Evolutionary conservation across 306 rosid genomes (phyloP), one percentile per base, ranked within the genome.

Genomic region (Vachellia pachyceras): DNA sequence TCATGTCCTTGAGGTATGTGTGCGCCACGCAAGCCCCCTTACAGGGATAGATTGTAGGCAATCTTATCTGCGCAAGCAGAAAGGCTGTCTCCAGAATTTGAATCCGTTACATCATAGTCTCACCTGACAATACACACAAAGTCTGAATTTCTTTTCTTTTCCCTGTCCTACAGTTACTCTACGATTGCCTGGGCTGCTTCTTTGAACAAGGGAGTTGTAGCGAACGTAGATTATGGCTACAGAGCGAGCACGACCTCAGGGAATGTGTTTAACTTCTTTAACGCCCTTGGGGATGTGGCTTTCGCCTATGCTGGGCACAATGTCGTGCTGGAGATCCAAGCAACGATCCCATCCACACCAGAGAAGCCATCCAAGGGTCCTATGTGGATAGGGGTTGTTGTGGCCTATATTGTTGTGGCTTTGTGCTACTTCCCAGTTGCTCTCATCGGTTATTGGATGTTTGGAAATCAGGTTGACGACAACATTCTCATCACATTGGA

Each of bases 301-400:
- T 95, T 93, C 82, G 95, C 97, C 45, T 95, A 91, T 86, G 99
- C 97, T 9, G 99, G 99, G 15, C 99, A 95, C 88, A 95, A 93
- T 61, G 99, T 95, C 37, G 99, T 95, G 18, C 82, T 93, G 3
- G 99, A 95, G 83, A 93, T 95, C 57, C 99, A 95, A 85, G 99
- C 97, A 68, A 93, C 99, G 18, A 91, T 95, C 17, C 97, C 97
- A 8, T 95, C 99, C 0, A 87, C 95, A 37, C 94, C 97, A 0
- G 93, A 88, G 84, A 90, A 90, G 75, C 97, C 99, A 8, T 95
- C 99, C 1, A 95, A 95, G 83, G 85, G 84, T 63, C 95, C 97
- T 2, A 95, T 95, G 99, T 93, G 97, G 99, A 89, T 37, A 85
- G 99, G 99, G 75, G 97, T 92, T 14, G 2, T 93, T 15, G 81